These are phyloP conservation scores for Geotrichum fermentans DNA, from an alignment of 1,139 yeast species.

Conservation along the genomic window DNA sequence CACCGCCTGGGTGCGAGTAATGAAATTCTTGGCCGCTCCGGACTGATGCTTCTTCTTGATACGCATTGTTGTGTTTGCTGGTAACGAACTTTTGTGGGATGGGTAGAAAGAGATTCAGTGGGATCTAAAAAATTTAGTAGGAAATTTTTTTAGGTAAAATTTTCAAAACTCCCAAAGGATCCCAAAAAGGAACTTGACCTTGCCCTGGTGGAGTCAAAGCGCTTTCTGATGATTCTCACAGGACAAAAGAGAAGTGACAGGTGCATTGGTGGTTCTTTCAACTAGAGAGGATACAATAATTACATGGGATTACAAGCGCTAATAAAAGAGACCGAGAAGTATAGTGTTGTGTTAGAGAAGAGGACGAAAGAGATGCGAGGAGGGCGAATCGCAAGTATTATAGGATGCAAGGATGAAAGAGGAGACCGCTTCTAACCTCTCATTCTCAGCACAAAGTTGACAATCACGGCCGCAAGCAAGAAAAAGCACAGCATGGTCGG, in stretches of 20 bases:
- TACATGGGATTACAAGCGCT: background rate
- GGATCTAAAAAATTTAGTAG: background rate
- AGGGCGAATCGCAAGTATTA: background rate
- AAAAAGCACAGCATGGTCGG: constrained; percentile 96
- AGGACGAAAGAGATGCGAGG: background rate
- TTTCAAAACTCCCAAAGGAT: constrained; percentile 7
- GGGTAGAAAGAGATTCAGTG: background rate
- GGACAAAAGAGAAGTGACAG: too few relatives aligned
- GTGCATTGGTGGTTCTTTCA: too few relatives aligned
- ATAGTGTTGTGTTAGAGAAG: background rate
- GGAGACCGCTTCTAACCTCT: constrained; percentile 32
- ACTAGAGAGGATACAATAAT: background rate
- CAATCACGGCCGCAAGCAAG: constrained; percentile 83
- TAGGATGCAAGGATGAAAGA: background rate
- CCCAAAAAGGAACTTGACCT: background rate
- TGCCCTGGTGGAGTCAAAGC: constrained; percentile 1
- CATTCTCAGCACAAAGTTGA: constrained; percentile 83
- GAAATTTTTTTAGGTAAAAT: constrained; percentile 2
- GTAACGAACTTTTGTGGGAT: too few relatives aligned
- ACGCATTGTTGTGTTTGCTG: constrained; percentile 32
- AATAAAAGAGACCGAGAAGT: background rate
- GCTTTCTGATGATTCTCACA: too few relatives aligned
- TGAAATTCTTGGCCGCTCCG: constrained; percentile 89
- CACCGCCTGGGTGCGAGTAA: constrained; percentile 94
- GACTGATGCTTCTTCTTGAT: constrained; percentile 77